Evolutionary conservation across 2,329 filamentous ascomycete genomes (phyloP).

Genomic region (Basipetospora chlamydospora): DNA sequence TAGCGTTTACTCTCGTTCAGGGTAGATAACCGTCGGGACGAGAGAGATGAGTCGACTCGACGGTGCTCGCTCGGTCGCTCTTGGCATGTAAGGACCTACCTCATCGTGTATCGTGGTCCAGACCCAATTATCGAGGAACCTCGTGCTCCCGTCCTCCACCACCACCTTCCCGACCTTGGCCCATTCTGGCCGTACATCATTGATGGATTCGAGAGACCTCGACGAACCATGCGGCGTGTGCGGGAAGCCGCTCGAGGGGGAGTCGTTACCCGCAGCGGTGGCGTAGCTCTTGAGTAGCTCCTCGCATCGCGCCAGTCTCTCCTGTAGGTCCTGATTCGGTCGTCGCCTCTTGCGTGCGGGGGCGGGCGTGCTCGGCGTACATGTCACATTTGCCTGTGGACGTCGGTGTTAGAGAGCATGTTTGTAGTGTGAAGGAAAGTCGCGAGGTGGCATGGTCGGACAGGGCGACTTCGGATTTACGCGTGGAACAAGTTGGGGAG

Average conservation of each 20-base stretch:
- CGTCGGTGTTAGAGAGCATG: constrained; percentile 1
- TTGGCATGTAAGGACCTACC: too few relatives aligned
- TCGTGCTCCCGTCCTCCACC: constrained; percentile 37
- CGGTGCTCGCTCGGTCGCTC: too few relatives aligned
- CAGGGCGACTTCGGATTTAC: not conserved
- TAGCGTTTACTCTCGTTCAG: not conserved
- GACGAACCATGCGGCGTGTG: constrained; percentile 6
- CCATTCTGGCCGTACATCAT: constrained; percentile 17
- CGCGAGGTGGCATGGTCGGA: not conserved
- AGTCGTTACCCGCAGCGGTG: constrained; percentile 14
- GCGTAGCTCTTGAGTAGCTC: constrained; percentile 44
- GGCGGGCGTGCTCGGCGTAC: constrained; percentile 44
- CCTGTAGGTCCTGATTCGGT: constrained; percentile 47
- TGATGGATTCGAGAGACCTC: constrained; percentile 6
- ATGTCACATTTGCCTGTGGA: constrained; percentile 40
- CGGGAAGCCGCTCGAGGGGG: constrained; percentile 5
- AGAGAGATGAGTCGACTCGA: too few relatives aligned
- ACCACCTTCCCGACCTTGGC: constrained; percentile 37
- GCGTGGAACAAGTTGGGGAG: not conserved
- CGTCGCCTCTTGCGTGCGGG: constrained; percentile 43
- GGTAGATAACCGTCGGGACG: too few relatives aligned
- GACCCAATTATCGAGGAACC: constrained; percentile 43
- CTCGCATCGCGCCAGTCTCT: constrained; percentile 43
- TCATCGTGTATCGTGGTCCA: constrained; percentile 41
- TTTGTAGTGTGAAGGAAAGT: not conserved